Evolutionary conservation across 805 yeast species (phyloP).

Genomic region (Dipodascus albidus): DNA sequence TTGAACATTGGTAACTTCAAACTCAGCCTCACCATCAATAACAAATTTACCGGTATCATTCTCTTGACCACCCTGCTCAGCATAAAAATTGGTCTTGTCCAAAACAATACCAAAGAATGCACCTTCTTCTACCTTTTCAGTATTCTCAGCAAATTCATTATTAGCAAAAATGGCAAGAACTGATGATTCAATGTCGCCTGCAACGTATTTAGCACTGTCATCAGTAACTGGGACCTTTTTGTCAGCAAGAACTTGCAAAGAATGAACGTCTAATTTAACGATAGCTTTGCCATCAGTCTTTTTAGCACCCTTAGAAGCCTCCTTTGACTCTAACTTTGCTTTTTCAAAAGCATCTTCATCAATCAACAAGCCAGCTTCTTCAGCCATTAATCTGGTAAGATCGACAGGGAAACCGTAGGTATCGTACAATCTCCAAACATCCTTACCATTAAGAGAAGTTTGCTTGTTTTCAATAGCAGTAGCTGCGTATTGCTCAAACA

Average conservation of each 20-base stretch:
- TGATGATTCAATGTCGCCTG: conserved; percentile 54
- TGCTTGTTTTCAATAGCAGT: conserved; percentile 65
- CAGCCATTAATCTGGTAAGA: conserved; percentile 96
- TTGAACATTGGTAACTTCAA: conserved; percentile 86
- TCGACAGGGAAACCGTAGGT: conserved; percentile 99
- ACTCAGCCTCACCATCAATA: conserved; percentile 78
- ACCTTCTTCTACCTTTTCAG: conserved; percentile 27
- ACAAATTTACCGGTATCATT: conserved; percentile 89
- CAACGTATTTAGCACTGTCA: conserved; percentile 67
- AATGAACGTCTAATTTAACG: conserved; percentile 84
- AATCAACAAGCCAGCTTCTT: conserved; percentile 86
- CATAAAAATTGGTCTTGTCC: conserved; percentile 90
- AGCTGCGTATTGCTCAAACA: conserved; percentile 86
- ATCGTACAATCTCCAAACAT: conserved; percentile 97
- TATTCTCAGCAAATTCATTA: conserved; percentile 46
- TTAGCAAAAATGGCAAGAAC: conserved; percentile 56
- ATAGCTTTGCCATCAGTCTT: conserved; percentile 38
- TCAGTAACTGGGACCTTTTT: conserved; percentile 65
- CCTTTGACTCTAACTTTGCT: conserved; percentile 80
- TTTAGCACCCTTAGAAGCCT: conserved; percentile 89
- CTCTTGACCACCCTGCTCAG: conserved; percentile 99
- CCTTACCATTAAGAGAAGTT: conserved; percentile 77
- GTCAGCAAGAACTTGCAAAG: conserved; percentile 54
- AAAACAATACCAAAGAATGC: conserved; percentile 69
- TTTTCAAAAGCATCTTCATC: conserved; percentile 88